Evolutionary conservation across 2,329 filamentous ascomycete species (phyloP), one percentile per base, ranked within the genome.

Genomic region (Orbilia javanica): DNA sequence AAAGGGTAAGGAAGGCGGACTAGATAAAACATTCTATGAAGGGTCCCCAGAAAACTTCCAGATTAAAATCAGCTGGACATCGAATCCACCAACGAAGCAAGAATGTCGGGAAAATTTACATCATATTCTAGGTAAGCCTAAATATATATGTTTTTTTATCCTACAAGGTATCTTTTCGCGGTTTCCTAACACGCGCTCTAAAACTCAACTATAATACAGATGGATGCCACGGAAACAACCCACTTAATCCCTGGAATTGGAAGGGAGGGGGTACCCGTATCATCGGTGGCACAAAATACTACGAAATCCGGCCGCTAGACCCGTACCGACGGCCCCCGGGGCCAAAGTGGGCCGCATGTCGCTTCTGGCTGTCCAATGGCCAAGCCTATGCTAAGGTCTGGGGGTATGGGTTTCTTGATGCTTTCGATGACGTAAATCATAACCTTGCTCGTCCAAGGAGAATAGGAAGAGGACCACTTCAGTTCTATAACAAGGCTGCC

Each of bases 391-490:
- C 39, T 22, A 70, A 34, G 29, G 46, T 70, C 46, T 70, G 66
- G 66, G 66, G 66, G 1, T 70, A 70, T 25, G 66, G 66, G 1
- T 70, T 55, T 42, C 31, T 46, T 22, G 66, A 70, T 15, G 66
- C 66, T 10, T 55, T 48, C 18, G 66, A 70, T 13, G 66, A 70
- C 18, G 42, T 52, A 34, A 31, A 62, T 22, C n/a, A 44, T 15
- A 62, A 18, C 6, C 22, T 39, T 11, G 7, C 20, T 2, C 31
- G 22, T 5, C 31, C 57, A 6, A 52, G 27, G n/a, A 31, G 63
- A 25, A 67, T 52, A 8, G 31, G 31, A 10, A 68, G 22, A 22
- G 64, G 29, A 15, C 46, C 46, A 13, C 7, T 27, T 27, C 8
- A 50, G 22, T 50, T 50, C 46, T 50, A 46, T 6, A 25, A 50